Conservation (phyloP, 768 basidiomycete genomes). For the Rubroboletus pulcherrimus region DNA sequence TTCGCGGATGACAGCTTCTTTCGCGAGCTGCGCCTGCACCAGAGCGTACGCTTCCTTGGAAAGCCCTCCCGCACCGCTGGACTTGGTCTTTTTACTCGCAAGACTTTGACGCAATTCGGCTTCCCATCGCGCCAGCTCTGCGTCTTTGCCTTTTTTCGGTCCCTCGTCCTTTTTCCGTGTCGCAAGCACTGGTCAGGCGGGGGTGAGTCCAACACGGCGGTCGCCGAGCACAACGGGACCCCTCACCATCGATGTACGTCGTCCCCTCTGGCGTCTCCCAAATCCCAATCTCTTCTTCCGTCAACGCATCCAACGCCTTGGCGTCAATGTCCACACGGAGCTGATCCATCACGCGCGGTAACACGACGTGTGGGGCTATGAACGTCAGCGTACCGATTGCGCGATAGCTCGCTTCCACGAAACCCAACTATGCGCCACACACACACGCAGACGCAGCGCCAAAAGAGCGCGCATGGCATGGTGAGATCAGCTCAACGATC, state of each 20-base stretch:
- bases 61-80: conserved; percentile 38
- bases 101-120: conserved; percentile 85
- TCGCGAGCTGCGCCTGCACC: conserved; percentile 79
- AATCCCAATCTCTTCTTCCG: conserved; percentile 72
- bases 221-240: background rate
- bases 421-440: conserved; percentile 36
- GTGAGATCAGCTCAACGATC: background rate
- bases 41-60: conserved; percentile 84
- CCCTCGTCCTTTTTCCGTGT: conserved; percentile 50
- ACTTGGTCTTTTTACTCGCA: conserved; percentile 65
- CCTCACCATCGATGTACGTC: conserved; percentile 70
- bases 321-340: conserved; percentile 64
- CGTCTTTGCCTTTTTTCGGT: conserved; percentile 75
- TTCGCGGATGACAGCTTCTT: conserved; percentile 67
- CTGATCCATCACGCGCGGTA: conserved; percentile 70
- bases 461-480: background rate
- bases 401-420: conserved; percentile 66
- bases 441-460: too few species aligned
- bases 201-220: background rate
- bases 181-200: conserved; percentile 49
- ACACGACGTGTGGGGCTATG: conserved; percentile 63
- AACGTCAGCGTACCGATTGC: conserved; percentile 78
- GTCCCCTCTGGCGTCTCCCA: conserved; percentile 86
- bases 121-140: conserved; percentile 93
- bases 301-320: conserved; percentile 54